Conservation (phyloP, 257 asterid genomes). For the Hygrophila difformis region DNA sequence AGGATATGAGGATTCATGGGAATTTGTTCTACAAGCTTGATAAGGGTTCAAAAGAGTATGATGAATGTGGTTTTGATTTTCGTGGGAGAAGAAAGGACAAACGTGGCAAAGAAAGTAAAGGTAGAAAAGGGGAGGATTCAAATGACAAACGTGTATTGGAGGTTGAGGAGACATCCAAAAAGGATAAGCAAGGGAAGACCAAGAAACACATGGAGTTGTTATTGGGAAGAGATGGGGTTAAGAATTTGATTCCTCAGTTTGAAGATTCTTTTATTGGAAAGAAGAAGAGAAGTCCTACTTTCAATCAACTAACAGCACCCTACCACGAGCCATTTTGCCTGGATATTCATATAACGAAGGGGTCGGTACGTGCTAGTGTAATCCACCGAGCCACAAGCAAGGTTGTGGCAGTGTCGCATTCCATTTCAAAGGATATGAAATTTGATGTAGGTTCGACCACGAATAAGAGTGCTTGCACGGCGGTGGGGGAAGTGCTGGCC, state of each 20-base stretch:
- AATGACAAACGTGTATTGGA: neutral
- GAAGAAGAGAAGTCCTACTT: conserved; percentile 52
- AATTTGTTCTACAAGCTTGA: conserved; percentile 72
- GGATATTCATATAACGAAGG: conserved; percentile 59
- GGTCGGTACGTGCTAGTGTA: conserved; percentile 75
- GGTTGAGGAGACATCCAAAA: conserved; percentile 22
- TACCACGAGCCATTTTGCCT: conserved; percentile 85
- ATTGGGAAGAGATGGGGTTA: conserved; percentile 1
- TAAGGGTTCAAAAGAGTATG: conserved; percentile 70
- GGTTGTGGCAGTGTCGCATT: conserved; percentile 71
- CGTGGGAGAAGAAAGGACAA: conserved; percentile 47
- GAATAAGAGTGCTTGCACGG: conserved; percentile 56
- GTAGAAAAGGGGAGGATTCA: conserved; percentile 21
- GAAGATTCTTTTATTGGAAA: conserved; percentile 22
- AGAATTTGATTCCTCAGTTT: conserved; percentile 12
- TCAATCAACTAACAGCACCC: conserved; percentile 70
- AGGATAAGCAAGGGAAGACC: conserved; percentile 19
- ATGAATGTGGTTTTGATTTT: conserved; percentile 58
- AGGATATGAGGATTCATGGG: conserved; percentile 75
- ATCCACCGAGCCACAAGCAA: conserved; percentile 82
- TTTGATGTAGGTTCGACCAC: conserved; percentile 63
- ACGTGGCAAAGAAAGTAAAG: conserved; percentile 25
- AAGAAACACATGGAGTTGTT: conserved; percentile 16
- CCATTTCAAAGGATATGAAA: conserved; percentile 87
- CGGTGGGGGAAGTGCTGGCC: conserved; percentile 58